A percentile compares a stretch with the other conserved stretches of the same genome.
Conservation (phyloP, 768 basidiomycete species). For the Boletus reticuloceps region DNA sequence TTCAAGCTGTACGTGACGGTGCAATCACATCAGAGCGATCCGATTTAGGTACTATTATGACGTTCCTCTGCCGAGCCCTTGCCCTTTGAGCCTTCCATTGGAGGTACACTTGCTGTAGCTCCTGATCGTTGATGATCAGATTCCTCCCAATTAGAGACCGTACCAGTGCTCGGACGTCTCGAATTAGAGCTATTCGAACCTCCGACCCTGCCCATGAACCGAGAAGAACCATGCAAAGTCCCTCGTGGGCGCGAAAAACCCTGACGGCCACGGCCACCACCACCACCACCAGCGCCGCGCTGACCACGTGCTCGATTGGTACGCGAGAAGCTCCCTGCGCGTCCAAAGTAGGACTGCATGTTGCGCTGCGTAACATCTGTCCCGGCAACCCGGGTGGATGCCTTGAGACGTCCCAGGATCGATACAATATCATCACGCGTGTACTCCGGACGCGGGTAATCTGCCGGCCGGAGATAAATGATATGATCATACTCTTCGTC, state of each 20-base stretch:
- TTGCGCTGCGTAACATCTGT: slow-evolving; percentile 3
- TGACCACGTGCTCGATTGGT: slow-evolving; percentile 18
- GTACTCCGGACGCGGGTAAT: slow-evolving; percentile 45
- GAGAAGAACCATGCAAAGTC: slow-evolving; percentile 11
- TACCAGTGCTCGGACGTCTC: slow-evolving; percentile 15
- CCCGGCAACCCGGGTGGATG: slow-evolving; percentile 23
- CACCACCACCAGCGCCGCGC: slow-evolving; percentile 10
- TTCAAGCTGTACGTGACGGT: slow-evolving; percentile 20
- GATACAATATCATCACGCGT: slow-evolving; percentile 47
- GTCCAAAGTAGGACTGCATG: slow-evolving; percentile 7
- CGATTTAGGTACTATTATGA: slow-evolving; percentile 23
- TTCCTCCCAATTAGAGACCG: slow-evolving; percentile 12
- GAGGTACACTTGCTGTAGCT: slow-evolving; percentile 5
- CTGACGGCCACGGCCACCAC: slow-evolving; percentile 16
- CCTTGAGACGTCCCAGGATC: slow-evolving; percentile 49
- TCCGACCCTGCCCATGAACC: slow-evolving; percentile 16
- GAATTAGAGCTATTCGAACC: slow-evolving; percentile 13
- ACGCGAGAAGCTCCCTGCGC: slow-evolving; percentile 7
- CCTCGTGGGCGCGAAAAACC: slow-evolving; percentile 10
- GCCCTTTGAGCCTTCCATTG: slow-evolving; percentile 27
- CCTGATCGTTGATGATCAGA: slow-evolving; percentile 17
- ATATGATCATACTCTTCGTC: slow-evolving; percentile 69
- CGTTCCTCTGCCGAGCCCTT: slow-evolving; percentile 17
- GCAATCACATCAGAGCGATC: slow-evolving; percentile 13
- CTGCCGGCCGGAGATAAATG: slow-evolving; percentile 33